Conservation (phyloP, 208 protist genomes). For the Trypanosoma avium region DNA sequence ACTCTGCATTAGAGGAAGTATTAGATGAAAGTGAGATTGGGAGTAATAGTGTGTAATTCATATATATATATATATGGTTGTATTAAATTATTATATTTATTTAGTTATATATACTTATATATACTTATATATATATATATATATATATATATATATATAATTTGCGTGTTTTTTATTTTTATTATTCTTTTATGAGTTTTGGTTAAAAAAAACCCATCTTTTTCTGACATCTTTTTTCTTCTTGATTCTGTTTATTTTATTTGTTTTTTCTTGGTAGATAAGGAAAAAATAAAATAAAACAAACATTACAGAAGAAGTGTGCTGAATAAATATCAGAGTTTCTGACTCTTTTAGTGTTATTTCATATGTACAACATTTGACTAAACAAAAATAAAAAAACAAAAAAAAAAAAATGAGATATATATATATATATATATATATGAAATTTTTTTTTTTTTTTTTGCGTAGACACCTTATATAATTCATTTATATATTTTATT, state of each 20-base stretch:
- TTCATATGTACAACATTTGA: too few species aligned
- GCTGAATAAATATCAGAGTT: too few species aligned
- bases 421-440: slow-evolving; percentile 24
- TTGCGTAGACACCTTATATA: too few species aligned
- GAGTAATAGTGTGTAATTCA: neutral
- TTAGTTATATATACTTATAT: slow-evolving; percentile 13
- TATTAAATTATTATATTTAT: neutral
- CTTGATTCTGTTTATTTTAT: too few species aligned
- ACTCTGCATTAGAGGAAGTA: slow-evolving; percentile 72
- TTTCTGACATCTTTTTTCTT: too few species aligned
- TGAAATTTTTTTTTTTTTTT: slow-evolving; percentile 14
- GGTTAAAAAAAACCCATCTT: too few species aligned
- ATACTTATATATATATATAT: slow-evolving; percentile 16
- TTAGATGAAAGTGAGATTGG: slow-evolving; percentile 20
- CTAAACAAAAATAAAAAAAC: neutral
- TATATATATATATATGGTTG: slow-evolving; percentile 10
- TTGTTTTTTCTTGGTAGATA: neutral
- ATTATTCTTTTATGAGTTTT: slow-evolving; percentile 6
- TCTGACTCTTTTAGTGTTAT: too few species aligned
- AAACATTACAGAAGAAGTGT: too few species aligned
- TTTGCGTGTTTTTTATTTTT: slow-evolving; percentile 7
- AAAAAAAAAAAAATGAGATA: neutral
- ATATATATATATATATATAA: slow-evolving; percentile 2
- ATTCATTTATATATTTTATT: too few species aligned
- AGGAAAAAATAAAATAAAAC: neutral